Evolutionary conservation across 2,329 filamentous ascomycete species (phyloP).

Genomic region (Phyllosticta citriasiana): DNA sequence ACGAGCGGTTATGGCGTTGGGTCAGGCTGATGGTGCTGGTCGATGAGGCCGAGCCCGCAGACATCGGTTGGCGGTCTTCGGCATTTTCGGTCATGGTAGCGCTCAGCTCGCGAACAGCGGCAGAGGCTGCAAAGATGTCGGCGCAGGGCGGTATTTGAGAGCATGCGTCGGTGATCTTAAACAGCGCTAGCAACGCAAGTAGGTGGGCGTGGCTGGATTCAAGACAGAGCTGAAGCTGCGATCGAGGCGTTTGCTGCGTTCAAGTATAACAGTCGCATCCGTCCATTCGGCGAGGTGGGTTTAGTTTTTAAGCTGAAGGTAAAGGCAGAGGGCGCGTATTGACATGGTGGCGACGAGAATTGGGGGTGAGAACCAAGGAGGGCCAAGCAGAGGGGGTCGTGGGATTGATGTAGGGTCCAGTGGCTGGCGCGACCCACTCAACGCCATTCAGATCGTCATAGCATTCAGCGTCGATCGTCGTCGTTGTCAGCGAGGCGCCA

Average conservation of each 20-base stretch:
- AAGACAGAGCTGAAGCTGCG: neutral
- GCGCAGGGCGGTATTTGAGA: neutral
- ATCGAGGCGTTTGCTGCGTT: neutral
- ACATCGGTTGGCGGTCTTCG: neutral
- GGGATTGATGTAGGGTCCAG: neutral
- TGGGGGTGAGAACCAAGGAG: neutral
- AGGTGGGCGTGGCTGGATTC: neutral
- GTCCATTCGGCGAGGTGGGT: neutral
- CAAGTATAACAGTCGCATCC: neutral
- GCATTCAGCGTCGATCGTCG: neutral
- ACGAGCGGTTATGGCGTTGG: conserved; percentile 26
- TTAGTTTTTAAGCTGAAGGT: neutral
- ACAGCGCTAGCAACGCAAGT: neutral
- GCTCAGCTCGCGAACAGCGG: neutral
- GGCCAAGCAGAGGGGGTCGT: neutral
- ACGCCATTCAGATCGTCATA: neutral
- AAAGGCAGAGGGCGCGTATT: neutral
- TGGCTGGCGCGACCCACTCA: neutral
- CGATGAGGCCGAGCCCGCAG: neutral
- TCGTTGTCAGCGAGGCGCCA: neutral
- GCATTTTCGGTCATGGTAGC: neutral
- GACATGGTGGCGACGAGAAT: neutral
- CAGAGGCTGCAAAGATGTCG: neutral
- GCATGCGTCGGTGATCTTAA: neutral
- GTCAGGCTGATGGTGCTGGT: conserved; percentile 15